Conservation (phyloP, 2,329 filamentous ascomycete species). For the Aureobasidium subglaciale region DNA sequence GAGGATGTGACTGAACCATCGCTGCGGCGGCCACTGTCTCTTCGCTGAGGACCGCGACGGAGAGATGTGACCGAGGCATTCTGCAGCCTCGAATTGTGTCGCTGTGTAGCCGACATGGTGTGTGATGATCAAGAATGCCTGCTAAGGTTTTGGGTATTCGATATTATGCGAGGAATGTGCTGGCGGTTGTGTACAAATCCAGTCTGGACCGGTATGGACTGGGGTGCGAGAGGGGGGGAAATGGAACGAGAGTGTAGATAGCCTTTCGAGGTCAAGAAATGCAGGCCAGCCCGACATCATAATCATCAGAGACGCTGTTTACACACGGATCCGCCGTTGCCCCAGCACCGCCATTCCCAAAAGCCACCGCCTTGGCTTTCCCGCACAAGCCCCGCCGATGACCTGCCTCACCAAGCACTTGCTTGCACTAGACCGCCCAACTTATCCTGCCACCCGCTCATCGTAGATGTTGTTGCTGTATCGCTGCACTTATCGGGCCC, state of each 20-base stretch:
- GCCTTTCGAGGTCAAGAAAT: neutral
- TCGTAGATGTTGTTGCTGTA: neutral
- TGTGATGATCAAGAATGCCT: neutral
- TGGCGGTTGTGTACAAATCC: conserved; percentile 5
- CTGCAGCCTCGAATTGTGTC: conserved; percentile 13
- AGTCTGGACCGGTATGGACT: neutral
- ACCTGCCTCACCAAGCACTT: neutral
- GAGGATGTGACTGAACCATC: conserved; percentile 86
- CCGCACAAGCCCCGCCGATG: neutral
- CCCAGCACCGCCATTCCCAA: neutral
- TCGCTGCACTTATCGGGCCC: neutral
- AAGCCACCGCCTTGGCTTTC: neutral
- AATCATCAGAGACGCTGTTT: neutral
- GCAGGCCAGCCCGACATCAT: neutral
- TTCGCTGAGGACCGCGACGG: conserved; percentile 37
- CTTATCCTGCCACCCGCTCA: neutral
- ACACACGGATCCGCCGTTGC: conserved; percentile 4
- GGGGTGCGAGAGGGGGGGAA: conserved; percentile 24
- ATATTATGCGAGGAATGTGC: conserved; percentile 14
- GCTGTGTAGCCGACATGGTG: conserved; percentile 13
- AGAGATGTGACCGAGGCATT: conserved; percentile 15
- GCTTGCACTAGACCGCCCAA: neutral
- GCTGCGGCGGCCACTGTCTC: conserved; percentile 59
- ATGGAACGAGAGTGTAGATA: conserved; percentile 30
- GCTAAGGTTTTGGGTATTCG: neutral